Base-by-base conservation (phyloP, 2,329 filamentous ascomycete species). In the Colletotrichum endophyticum region DNA sequence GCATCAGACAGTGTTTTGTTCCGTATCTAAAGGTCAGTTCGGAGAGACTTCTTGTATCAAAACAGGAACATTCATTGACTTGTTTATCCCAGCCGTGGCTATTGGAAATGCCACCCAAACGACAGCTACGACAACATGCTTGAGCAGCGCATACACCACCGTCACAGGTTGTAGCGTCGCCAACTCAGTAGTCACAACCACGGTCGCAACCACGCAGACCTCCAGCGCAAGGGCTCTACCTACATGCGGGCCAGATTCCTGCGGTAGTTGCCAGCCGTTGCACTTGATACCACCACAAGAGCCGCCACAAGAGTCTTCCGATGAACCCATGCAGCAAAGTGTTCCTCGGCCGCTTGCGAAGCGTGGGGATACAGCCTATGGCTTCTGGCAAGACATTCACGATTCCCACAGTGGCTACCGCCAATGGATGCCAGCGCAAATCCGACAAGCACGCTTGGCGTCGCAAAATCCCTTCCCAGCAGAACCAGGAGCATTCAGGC, bases 1-100 rank as follows among this genome's bases (percentile, higher is more conserved):
- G n/a, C 67, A 73, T 49, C 70, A 49, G 28, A 76, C 70, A 9
- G 70, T 62, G 2, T 76, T 76, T 49, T 76, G 70, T 56, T 74
- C 75, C 5, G 44, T 71, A 12, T 75, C 72, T n/a, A 30, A 53
- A 32, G 64, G 75, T 77, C 25, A 44, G 61, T 62, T 5, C n/a
- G 8, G 6, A 12, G 44, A 53, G 11, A 22, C 11, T 13, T 22
- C 12, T 53, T 53, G 1, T 8, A 22, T 22, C 44, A 11, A 53
- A 13, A 13, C n/a, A 22, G 4, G n/a, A 22, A 13, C 4, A 22
- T 53, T 53, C 44, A 22, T 6, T 53, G 44, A 53, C n/a, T 13
- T 7, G 6, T 53, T n/a, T 32, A 32, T 22, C 9, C 12, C n/a
- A 72, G 70, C 28, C 11, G 25, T 72, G 13, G 7, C 66, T 16